These are phyloP conservation scores for Ustilago esculenta DNA, from an alignment of 1,284 basidiomycete species.

Conservation along the genomic window DNA sequence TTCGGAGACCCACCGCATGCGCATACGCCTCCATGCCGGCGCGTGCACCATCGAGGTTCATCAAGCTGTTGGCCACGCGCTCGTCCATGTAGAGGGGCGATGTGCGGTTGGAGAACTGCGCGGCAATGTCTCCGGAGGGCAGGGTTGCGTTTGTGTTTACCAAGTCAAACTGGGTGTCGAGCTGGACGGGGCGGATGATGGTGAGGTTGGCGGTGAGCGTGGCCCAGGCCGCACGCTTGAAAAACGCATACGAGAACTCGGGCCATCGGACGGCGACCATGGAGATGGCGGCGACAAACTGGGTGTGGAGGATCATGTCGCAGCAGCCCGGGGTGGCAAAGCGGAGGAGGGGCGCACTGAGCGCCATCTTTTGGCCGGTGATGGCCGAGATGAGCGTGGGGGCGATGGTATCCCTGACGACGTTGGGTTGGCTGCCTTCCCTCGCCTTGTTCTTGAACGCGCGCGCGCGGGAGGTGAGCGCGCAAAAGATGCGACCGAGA, in stretches of 20 bases:
- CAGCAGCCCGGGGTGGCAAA: slow-evolving; percentile 92
- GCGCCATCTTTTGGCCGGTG: slow-evolving; percentile 85
- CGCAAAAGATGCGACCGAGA: slow-evolving; percentile 73
- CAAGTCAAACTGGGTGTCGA: slow-evolving; percentile 24
- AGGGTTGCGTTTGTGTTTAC: slow-evolving; percentile 46
- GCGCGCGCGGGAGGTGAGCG: slow-evolving; percentile 36
- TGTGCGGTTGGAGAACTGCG: slow-evolving; percentile 74
- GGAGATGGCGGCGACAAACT: slow-evolving; percentile 77
- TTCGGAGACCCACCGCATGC: slow-evolving; percentile 79
- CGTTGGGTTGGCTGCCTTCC: slow-evolving; percentile 54
- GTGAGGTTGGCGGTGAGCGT: slow-evolving; percentile 49
- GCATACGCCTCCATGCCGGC: slow-evolving; percentile 82
- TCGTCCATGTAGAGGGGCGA: slow-evolving; percentile 83
- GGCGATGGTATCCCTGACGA: slow-evolving; percentile 53
- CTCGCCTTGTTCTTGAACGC: slow-evolving; percentile 58
- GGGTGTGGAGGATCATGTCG: slow-evolving; percentile 90
- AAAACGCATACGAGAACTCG: slow-evolving; percentile 78
- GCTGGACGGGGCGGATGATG: slow-evolving; percentile 27
- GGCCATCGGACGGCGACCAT: slow-evolving; percentile 97
- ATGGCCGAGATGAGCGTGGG: slow-evolving; percentile 78
- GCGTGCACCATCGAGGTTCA: slow-evolving; percentile 69
- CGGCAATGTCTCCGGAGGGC: slow-evolving; percentile 47
- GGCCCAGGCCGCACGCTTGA: slow-evolving; percentile 68
- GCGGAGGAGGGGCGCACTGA: slow-evolving; percentile 83
- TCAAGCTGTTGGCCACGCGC: slow-evolving; percentile 76